A percentile compares a stretch with the other conserved stretches of the same genome.
These are phyloP conservation scores for Prototheca wickerhamii DNA, from an alignment of 163 green algal genomes.

Conservation along the genomic window DNA sequence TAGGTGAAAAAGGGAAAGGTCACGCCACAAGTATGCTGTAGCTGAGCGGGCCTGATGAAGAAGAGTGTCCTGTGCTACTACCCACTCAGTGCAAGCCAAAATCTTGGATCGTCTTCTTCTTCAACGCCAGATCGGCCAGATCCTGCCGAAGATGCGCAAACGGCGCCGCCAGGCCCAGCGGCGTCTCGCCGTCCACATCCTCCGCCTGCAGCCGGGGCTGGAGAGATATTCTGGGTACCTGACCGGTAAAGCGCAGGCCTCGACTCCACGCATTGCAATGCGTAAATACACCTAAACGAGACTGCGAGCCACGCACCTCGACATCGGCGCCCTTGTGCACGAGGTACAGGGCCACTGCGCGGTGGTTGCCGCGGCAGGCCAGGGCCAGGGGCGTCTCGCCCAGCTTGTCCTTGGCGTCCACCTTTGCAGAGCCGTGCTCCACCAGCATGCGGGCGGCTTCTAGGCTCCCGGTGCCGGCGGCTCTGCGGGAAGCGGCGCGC, in stretches of 20 bases:
- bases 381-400: constrained; percentile 27
- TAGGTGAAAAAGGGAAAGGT: too few species aligned
- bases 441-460: constrained; percentile 23
- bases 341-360: constrained; percentile 14
- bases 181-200: constrained; percentile 35
- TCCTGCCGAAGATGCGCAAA: constrained; percentile 25
- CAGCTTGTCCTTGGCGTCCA: constrained; percentile 23
- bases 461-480: too few species aligned
- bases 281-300: not conserved
- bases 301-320: not conserved
- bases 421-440: not conserved
- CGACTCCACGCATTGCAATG: not conserved
- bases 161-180: constrained; percentile 25
- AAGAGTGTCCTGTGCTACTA: too few species aligned
- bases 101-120: not conserved
- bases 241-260: not conserved
- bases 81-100: not conserved
- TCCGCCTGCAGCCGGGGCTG: constrained; percentile 22
- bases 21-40: not conserved
- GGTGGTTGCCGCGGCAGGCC: constrained; percentile 11
- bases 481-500: too few species aligned
- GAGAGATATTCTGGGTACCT: not conserved
- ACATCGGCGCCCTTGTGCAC: constrained; percentile 11
- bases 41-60: not conserved
- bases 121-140: constrained; percentile 10